Conservation (phyloP, 768 basidiomycete species). For the Naganishia antarctica region DNA sequence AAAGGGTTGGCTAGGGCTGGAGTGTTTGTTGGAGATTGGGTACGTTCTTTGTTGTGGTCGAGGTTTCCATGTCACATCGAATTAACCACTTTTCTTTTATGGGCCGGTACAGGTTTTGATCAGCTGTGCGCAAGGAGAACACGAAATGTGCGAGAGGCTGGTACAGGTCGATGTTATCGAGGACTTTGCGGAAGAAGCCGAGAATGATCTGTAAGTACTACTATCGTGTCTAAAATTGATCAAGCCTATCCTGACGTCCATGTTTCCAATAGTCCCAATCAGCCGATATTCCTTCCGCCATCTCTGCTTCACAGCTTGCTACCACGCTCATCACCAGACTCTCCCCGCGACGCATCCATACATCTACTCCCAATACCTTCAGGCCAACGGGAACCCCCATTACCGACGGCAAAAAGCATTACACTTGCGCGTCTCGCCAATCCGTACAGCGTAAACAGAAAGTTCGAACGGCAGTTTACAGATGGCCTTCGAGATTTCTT, state of each 20-base stretch:
- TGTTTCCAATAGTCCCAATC: constrained; percentile 30
- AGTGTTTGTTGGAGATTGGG: constrained; percentile 48
- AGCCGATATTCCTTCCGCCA: constrained; percentile 42
- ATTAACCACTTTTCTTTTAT: constrained; percentile 1
- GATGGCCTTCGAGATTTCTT: constrained; percentile 35
- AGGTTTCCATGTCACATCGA: constrained; percentile 20
- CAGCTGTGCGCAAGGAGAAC: constrained; percentile 7
- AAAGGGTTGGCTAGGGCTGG: constrained; percentile 44
- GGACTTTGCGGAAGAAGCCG: constrained; percentile 30
- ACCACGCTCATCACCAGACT: background rate
- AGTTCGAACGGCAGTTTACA: constrained; percentile 42
- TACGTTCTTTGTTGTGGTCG: constrained; percentile 25
- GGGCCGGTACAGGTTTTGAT: background rate
- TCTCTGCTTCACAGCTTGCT: constrained; percentile 34
- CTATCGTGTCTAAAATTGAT: background rate
- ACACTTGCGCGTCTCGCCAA: constrained; percentile 43
- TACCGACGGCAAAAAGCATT: constrained; percentile 43
- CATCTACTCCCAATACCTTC: constrained; percentile 39
- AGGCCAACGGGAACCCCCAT: constrained; percentile 37
- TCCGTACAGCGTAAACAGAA: constrained; percentile 40
- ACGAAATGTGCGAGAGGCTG: constrained; percentile 27
- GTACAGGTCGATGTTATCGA: constrained; percentile 42
- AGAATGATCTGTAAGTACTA: constrained; percentile 33
- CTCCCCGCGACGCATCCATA: constrained; percentile 12
- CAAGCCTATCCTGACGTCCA: background rate